These are phyloP conservation scores for Mortierella sp. DNA, from an alignment of 371 early-diverging fungal species.

Conservation along the genomic window DNA sequence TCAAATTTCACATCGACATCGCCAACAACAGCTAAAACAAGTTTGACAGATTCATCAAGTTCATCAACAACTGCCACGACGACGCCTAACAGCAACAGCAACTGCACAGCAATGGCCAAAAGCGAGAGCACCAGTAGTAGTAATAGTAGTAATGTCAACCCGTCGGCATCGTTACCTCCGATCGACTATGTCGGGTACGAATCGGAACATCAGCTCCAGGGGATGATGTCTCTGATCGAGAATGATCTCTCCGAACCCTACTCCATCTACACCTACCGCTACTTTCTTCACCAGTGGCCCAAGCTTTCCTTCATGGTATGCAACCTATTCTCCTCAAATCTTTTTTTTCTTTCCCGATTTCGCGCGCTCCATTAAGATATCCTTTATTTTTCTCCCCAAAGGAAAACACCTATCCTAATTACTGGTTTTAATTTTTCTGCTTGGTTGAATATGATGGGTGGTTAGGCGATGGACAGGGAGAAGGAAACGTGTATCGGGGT, in stretches of 20 bases:
- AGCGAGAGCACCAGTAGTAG: not conserved
- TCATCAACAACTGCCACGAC: not conserved
- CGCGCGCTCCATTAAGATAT: not conserved
- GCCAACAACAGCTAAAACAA: not conserved
- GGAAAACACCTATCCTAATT: too few species aligned
- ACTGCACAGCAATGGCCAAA: not conserved
- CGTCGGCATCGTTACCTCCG: slow-evolving; percentile 20
- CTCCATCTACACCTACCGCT: slow-evolving; percentile 97
- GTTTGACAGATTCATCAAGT: too few species aligned
- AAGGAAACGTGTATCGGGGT: slow-evolving; percentile 79
- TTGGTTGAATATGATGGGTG: too few species aligned
- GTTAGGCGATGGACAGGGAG: slow-evolving; percentile 75
- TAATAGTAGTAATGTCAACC: slow-evolving; percentile 1
- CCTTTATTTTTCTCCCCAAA: not conserved
- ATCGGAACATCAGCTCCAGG: slow-evolving; percentile 77
- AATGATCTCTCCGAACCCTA: slow-evolving; percentile 96
- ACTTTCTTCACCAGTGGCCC: slow-evolving; percentile 94
- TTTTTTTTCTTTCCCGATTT: not conserved
- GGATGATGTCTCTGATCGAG: slow-evolving; percentile 86
- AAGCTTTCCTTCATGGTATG: slow-evolving; percentile 84
- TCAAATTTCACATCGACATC: not conserved
- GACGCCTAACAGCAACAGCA: not conserved
- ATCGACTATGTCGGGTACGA: slow-evolving; percentile 72
- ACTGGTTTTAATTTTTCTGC: not conserved
- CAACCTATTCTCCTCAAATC: not conserved